Evolutionary conservation across 352 stramenopile genomes (phyloP).

Genomic region (Phytophthora idaei): DNA sequence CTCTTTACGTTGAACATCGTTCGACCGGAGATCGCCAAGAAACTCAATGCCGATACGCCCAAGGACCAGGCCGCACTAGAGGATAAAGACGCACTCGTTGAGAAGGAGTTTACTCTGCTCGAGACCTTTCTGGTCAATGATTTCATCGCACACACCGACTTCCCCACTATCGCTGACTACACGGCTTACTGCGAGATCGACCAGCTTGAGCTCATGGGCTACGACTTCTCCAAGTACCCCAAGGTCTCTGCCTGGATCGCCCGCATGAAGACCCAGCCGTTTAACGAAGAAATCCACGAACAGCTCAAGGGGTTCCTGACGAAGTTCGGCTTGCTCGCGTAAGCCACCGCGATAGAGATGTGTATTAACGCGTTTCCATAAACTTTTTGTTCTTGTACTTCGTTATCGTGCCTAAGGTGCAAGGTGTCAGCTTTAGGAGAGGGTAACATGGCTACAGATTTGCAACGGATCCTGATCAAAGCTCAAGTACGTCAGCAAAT

Average conservation of each 20-base stretch:
- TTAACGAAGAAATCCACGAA: slow-evolving; percentile 61
- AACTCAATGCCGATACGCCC: slow-evolving; percentile 36
- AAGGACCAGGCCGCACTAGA: slow-evolving; percentile 45
- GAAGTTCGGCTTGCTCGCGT: slow-evolving; percentile 32
- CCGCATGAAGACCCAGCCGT: slow-evolving; percentile 61
- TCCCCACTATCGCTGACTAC: slow-evolving; percentile 68
- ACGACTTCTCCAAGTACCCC: slow-evolving; percentile 57
- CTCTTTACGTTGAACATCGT: slow-evolving; percentile 57
- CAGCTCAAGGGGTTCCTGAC: slow-evolving; percentile 37
- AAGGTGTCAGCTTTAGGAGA: too few relatives aligned
- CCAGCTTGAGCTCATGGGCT: slow-evolving; percentile 62
- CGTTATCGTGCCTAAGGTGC: too few relatives aligned
- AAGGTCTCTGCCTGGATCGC: slow-evolving; percentile 57
- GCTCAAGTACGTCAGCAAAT: too few relatives aligned
- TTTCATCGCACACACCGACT: slow-evolving; percentile 52
- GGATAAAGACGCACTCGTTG: slow-evolving; percentile 42
- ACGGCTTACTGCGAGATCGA: slow-evolving; percentile 67
- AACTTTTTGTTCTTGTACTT: slow-evolving; percentile 3
- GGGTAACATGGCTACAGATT: too few relatives aligned
- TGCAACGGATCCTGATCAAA: too few relatives aligned
- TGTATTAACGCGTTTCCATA: slow-evolving; percentile 19
- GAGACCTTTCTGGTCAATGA: slow-evolving; percentile 57
- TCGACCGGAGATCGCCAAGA: slow-evolving; percentile 38
- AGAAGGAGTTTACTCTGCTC: slow-evolving; percentile 41
- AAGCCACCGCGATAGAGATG: slow-evolving; percentile 11